These are phyloP conservation scores for Ascochyta fabae DNA, from an alignment of 2,329 filamentous ascomycete species.

Conservation along the genomic window DNA sequence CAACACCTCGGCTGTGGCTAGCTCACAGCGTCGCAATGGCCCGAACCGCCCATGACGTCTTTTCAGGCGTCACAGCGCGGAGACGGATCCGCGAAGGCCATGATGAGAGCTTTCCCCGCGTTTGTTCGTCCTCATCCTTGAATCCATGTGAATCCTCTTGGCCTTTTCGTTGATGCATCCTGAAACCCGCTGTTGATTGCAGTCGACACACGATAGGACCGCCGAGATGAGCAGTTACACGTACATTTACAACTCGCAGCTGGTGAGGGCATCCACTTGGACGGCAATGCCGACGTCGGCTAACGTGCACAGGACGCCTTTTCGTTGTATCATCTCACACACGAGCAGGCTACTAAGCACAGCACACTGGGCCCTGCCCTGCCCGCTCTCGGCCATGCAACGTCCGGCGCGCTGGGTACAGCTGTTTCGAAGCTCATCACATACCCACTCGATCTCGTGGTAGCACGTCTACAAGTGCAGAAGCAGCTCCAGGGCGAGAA, in stretches of 20 bases:
- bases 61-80: conserved; percentile 23
- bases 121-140: conserved; percentile 9
- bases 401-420: conserved; percentile 79
- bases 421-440: conserved; percentile 78
- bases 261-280: conserved; percentile 38
- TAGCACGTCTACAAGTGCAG: conserved; percentile 83
- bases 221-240: conserved; percentile 29
- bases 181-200: neutral
- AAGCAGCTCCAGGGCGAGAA: conserved; percentile 58
- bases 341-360: conserved; percentile 42
- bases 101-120: conserved; percentile 33
- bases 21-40: neutral
- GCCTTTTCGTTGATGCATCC: neutral
- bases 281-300: neutral
- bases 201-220: conserved; percentile 16
- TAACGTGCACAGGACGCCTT: conserved; percentile 49
- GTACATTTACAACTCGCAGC: conserved; percentile 54
- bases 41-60: conserved; percentile 30
- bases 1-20: conserved; percentile 27
- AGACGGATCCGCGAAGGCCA: conserved; percentile 28
- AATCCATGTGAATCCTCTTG: neutral
- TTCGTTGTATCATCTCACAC: conserved; percentile 50
- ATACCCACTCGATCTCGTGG: conserved; percentile 82
- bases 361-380: conserved; percentile 57
- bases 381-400: conserved; percentile 79